Conservation (phyloP, 2,329 filamentous ascomycete genomes). For the Colletotrichum sp. region DNA sequence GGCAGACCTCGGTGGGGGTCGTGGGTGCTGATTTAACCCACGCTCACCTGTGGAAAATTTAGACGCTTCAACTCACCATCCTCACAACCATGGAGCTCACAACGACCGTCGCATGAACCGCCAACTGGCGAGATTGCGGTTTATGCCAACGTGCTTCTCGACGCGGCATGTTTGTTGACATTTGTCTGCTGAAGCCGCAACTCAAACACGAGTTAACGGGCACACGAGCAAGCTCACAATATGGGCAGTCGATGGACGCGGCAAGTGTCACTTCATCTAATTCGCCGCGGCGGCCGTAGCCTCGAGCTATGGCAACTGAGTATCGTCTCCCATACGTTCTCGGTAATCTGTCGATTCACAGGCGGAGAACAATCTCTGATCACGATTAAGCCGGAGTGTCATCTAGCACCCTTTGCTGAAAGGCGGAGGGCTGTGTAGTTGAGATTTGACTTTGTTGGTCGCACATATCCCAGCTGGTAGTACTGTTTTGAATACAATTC, state of each 20-base stretch:
- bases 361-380: slow-evolving; percentile 79
- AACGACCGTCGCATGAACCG: background rate
- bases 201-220: background rate
- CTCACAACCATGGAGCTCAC: background rate
- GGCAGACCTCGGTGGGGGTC: background rate
- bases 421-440: slow-evolving; percentile 83
- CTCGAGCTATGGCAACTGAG: slow-evolving; percentile 66
- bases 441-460: slow-evolving; percentile 96
- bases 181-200: background rate
- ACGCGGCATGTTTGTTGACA: background rate
- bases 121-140: background rate
- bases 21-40: slow-evolving; percentile 5
- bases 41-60: background rate
- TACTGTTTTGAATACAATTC: background rate
- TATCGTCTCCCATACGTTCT: slow-evolving; percentile 69
- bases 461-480: slow-evolving; percentile 58
- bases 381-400: slow-evolving; percentile 99
- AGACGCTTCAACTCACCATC: background rate
- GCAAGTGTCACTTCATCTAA: slow-evolving; percentile 2
- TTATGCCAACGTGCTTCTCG: background rate
- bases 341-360: slow-evolving; percentile 76
- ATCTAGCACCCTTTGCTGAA: slow-evolving; percentile 81
- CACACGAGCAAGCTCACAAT: background rate
- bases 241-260: background rate
- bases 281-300: slow-evolving; percentile 61